A percentile compares a stretch with the other conserved stretches of the same genome.
phyloP scores from a whole-genome alignment of 352 stramenopile species.

The Phytophthora quininea region DNA sequence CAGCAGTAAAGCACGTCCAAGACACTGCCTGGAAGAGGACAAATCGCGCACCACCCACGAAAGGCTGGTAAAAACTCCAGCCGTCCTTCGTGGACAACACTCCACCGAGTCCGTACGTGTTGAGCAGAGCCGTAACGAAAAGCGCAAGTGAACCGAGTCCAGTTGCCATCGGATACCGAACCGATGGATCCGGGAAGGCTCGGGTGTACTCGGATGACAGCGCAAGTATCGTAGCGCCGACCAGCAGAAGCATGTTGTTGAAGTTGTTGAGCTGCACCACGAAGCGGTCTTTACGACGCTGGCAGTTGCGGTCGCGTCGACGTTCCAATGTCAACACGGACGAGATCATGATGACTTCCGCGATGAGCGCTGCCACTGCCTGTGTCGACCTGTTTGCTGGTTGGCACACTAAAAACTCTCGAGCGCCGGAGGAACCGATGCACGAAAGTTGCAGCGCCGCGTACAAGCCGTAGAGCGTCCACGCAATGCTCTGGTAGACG shows the following conservation, averaged over 20 bases:
- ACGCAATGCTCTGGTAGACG: conserved; percentile 71
- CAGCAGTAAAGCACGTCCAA: conserved; percentile 79
- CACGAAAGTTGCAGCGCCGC: conserved; percentile 50
- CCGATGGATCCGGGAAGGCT: conserved; percentile 38
- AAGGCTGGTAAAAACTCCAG: conserved; percentile 87
- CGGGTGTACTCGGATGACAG: conserved; percentile 64
- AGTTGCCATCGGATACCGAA: conserved; percentile 57
- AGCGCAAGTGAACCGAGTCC: conserved; percentile 69
- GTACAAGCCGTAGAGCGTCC: conserved; percentile 64
- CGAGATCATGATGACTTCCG: conserved; percentile 80
- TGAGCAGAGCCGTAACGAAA: conserved; percentile 79
- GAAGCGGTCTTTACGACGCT: conserved; percentile 50
- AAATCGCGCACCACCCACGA: conserved; percentile 76
- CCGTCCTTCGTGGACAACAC: conserved; percentile 73
- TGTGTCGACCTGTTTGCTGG: conserved; percentile 57
- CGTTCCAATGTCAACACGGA: conserved; percentile 73
- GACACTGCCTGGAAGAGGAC: conserved; percentile 79
- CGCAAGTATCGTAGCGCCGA: conserved; percentile 68
- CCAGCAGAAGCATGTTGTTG: conserved; percentile 84
- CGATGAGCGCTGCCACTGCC: conserved; percentile 69
- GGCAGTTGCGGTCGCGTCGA: conserved; percentile 38
- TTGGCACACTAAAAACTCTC: conserved; percentile 38
- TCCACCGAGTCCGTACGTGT: conserved; percentile 84
- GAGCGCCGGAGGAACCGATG: conserved; percentile 8
- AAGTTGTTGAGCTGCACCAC: conserved; percentile 86